Evolutionary conservation across 106 monocot genomes (phyloP).

Genomic region (Phalaenopsis aphrodite): DNA sequence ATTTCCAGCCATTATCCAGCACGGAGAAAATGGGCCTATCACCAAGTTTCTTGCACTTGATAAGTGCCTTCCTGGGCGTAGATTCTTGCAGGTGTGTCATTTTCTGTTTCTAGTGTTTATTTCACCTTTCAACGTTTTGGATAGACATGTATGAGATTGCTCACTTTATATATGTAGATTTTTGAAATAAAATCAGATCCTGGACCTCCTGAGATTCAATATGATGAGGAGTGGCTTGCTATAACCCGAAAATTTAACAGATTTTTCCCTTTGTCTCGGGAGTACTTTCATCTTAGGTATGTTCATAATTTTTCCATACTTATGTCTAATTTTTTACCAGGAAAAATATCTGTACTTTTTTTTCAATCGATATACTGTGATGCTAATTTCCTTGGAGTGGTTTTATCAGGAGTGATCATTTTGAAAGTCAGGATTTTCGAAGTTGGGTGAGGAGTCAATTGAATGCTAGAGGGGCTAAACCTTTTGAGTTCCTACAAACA

Average conservation of each 20-base stretch:
- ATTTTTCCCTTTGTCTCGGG: conserved; percentile 57
- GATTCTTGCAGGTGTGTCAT: conserved; percentile 64
- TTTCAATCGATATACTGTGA: background rate
- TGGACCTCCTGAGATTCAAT: conserved; percentile 75
- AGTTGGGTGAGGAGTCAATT: conserved; percentile 59
- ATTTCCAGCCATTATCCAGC: conserved; percentile 84
- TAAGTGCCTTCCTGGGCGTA: conserved; percentile 70
- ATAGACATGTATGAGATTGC: background rate
- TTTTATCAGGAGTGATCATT: conserved; percentile 32
- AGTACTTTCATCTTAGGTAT: conserved; percentile 19
- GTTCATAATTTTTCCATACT: conserved; percentile 1
- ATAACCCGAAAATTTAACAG: conserved; percentile 64
- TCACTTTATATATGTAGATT: conserved; percentile 34
- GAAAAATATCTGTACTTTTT: background rate
- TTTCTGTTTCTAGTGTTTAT: background rate
- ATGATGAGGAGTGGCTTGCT: conserved; percentile 96
- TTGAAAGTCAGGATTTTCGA: conserved; percentile 41
- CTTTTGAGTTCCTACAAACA: conserved; percentile 70
- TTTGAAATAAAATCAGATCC: conserved; percentile 75
- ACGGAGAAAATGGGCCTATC: conserved; percentile 62
- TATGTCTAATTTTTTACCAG: background rate
- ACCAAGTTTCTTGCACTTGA: conserved; percentile 98
- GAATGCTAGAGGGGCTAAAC: conserved; percentile 50
- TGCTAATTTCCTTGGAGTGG: background rate
- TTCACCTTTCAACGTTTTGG: background rate